Percentiles rank a stretch among this genome's conserved stretches.
These are phyloP conservation scores for Chlorophyllum brunneum DNA, from an alignment of 768 basidiomycete genomes.

Conservation along the genomic window DNA sequence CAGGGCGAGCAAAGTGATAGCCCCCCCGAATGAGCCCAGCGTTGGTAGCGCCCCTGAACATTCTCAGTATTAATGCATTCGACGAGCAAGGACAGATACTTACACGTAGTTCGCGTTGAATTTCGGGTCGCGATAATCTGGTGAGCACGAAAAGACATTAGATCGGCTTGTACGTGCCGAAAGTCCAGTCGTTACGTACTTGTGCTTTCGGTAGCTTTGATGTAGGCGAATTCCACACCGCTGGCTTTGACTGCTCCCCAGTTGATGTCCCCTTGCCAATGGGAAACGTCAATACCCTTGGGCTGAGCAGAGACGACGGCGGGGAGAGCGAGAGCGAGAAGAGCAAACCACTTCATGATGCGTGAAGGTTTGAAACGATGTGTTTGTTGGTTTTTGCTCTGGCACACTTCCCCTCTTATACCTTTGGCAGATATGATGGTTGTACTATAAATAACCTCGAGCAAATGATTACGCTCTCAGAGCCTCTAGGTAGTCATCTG, in stretches of 20 bases:
- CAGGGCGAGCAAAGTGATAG: conserved; percentile 53
- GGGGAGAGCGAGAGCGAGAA: conserved; percentile 4
- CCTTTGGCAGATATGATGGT: too few relatives aligned
- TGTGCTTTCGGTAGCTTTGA: conserved; percentile 67
- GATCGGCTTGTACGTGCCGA: not conserved
- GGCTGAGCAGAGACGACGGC: conserved; percentile 25
- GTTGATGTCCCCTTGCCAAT: conserved; percentile 43
- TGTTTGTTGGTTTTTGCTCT: too few relatives aligned
- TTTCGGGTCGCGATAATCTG: not conserved
- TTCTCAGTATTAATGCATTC: not conserved
- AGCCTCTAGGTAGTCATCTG: too few relatives aligned
- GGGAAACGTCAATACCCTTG: conserved; percentile 53
- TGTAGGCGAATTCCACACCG: conserved; percentile 54
- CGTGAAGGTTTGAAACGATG: not conserved
- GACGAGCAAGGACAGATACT: not conserved
- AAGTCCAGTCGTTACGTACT: conserved; percentile 29
- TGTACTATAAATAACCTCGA: too few relatives aligned
- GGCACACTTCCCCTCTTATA: not conserved
- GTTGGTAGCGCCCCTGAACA: conserved; percentile 50
- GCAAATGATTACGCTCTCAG: too few relatives aligned
- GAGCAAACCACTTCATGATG: conserved; percentile 1
- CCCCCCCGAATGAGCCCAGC: conserved; percentile 56
- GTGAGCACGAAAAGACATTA: not conserved
- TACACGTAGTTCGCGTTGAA: not conserved
- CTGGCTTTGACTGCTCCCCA: conserved; percentile 49